phyloP scores from a whole-genome alignment of 2,329 filamentous ascomycete species.

The Botrytis hyacinthi region DNA sequence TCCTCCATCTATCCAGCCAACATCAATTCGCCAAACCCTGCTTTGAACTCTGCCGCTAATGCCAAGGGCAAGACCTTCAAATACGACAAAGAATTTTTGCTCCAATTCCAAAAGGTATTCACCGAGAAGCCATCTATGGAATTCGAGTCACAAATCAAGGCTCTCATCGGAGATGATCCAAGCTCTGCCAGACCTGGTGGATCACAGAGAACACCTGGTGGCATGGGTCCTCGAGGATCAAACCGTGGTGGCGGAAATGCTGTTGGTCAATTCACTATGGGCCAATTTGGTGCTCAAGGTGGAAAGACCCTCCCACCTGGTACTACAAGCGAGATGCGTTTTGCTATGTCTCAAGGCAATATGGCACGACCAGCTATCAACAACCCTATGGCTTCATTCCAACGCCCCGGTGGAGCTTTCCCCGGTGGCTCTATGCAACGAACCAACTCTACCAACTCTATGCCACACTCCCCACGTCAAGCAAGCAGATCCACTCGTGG shows the following conservation, averaged over 20 bases:
- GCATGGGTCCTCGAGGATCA: constrained; percentile 49
- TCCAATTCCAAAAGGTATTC: constrained; percentile 95
- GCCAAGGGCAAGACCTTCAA: constrained; percentile 84
- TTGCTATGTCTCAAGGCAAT: constrained; percentile 59
- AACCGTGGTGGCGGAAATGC: constrained; percentile 44
- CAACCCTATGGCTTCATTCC: constrained; percentile 60
- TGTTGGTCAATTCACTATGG: constrained; percentile 62
- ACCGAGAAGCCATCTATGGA: constrained; percentile 94
- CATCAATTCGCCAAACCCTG: constrained; percentile 86
- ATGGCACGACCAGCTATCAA: constrained; percentile 52
- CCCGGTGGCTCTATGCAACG: constrained; percentile 63
- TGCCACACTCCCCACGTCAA: constrained; percentile 68
- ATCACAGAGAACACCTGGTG: constrained; percentile 57
- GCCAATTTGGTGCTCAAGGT: constrained; percentile 57
- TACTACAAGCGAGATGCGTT: constrained; percentile 76
- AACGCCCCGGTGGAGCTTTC: constrained; percentile 60
- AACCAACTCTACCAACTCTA: constrained; percentile 54
- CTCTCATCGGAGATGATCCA: constrained; percentile 75
- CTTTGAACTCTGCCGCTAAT: constrained; percentile 75
- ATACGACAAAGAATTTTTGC: constrained; percentile 91
- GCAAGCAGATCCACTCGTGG: constrained; percentile 60
- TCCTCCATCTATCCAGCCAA: constrained; percentile 79
- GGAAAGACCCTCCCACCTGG: constrained; percentile 67
- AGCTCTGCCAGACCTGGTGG: constrained; percentile 54
- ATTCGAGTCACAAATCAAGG: constrained; percentile 89